These are phyloP conservation scores for Closterium sp. DNA, from an alignment of 139 green algal species.

Conservation along the genomic window DNA sequence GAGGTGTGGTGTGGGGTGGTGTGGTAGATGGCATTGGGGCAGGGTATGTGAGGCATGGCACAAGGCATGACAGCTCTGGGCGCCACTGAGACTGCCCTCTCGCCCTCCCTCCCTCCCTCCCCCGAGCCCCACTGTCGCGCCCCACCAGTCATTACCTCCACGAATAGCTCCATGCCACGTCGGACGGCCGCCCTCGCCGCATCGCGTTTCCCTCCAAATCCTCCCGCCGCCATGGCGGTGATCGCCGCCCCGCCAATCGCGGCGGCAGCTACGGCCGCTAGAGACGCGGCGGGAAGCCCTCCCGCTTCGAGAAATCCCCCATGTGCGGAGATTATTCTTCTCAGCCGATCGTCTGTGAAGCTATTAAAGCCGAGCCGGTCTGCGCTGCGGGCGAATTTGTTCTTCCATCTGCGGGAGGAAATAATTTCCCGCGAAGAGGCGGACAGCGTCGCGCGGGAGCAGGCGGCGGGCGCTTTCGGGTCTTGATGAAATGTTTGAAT, in stretches of 20 bases:
- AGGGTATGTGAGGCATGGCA: background rate
- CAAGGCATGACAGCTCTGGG: background rate
- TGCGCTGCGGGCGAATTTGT: background rate
- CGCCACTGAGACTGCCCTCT: background rate
- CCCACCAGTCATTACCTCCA: background rate
- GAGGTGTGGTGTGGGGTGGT: background rate
- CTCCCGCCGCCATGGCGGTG: background rate
- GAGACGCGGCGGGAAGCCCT: background rate
- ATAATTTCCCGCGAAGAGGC: background rate
- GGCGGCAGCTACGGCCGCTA: background rate
- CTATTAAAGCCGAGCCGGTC: background rate
- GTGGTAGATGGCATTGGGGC: background rate
- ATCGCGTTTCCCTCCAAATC: background rate
- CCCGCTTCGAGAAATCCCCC: background rate
- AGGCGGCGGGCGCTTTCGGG: background rate
- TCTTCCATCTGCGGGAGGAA: background rate
- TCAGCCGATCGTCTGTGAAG: background rate
- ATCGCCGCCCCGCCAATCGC: background rate
- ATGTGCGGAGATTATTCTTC: background rate
- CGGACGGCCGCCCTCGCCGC: background rate
- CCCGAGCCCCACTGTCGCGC: background rate
- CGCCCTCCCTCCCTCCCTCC: background rate
- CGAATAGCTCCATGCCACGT: conserved; percentile 9
- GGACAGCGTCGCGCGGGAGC: background rate
- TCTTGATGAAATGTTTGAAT: background rate